phyloP scores from a whole-genome alignment of 805 yeast genomes.

The Metschnikowia noctiluminum region DNA sequence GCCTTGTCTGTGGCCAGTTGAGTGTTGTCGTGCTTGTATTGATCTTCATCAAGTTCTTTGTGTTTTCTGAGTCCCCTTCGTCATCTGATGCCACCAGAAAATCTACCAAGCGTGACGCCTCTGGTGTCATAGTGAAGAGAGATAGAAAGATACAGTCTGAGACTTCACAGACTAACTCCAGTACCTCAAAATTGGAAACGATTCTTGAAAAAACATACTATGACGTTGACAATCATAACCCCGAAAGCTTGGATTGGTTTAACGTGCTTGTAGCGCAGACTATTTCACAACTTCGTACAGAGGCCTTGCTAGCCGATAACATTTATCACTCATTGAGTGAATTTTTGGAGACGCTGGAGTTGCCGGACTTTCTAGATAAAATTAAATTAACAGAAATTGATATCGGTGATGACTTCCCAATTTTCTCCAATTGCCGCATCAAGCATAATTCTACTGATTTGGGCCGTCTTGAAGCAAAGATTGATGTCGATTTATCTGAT shows the following conservation, averaged over 20 bases:
- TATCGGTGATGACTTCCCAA: constrained; percentile 93
- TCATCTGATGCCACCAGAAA: constrained; percentile 19
- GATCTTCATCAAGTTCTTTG: constrained; percentile 69
- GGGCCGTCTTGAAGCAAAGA: constrained; percentile 72
- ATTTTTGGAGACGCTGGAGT: constrained; percentile 55
- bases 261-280: constrained; percentile 91
- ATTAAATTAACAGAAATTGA: constrained; percentile 82
- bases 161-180: constrained; percentile 8
- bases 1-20: constrained; percentile 68
- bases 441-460: constrained; percentile 52
- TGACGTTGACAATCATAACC: constrained; percentile 78
- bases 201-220: constrained; percentile 90
- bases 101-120: constrained; percentile 23
- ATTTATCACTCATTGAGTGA: constrained; percentile 75
- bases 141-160: constrained; percentile 23
- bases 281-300: constrained; percentile 81
- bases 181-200: constrained; percentile 24
- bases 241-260: constrained; percentile 96
- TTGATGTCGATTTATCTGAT: constrained; percentile 86
- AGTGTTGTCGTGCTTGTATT: constrained; percentile 63
- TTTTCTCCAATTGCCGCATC: constrained; percentile 89
- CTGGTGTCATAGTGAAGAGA: constrained; percentile 33
- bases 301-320: constrained; percentile 81
- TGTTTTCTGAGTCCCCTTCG: constrained; percentile 64
- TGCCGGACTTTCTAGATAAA: constrained; percentile 79